Conservation (phyloP, 805 yeast genomes). For the Kluyveromyces dobzhanskii region DNA sequence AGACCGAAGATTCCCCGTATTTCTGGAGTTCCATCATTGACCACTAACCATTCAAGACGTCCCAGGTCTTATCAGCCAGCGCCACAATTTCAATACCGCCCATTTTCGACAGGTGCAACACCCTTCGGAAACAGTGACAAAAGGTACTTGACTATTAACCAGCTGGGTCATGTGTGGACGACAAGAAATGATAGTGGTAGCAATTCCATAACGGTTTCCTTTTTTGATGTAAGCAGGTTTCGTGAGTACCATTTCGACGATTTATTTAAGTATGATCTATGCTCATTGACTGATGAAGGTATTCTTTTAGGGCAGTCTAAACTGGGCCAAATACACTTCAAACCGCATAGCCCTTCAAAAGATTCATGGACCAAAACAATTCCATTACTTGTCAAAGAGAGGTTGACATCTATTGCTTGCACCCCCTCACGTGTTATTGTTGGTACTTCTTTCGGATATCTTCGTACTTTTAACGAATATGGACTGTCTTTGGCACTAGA, state of each 20-base stretch:
- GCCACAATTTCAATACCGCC: conserved; percentile 34
- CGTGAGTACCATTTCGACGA: conserved; percentile 85
- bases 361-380: conserved; percentile 67
- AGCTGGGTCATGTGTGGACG: conserved; percentile 74
- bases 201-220: conserved; percentile 60
- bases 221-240: conserved; percentile 69
- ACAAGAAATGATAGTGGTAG: conserved; percentile 55
- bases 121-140: conserved; percentile 63
- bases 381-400: conserved; percentile 45
- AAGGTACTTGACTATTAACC: conserved; percentile 73
- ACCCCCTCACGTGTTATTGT: conserved; percentile 52
- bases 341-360: conserved; percentile 57
- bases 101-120: conserved; percentile 83
- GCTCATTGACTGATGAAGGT: conserved; percentile 62
- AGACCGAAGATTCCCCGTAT: conserved; percentile 7
- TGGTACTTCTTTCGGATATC: conserved; percentile 69
- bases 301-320: conserved; percentile 48
- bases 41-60: not conserved
- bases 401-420: conserved; percentile 61
- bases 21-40: conserved; percentile 8
- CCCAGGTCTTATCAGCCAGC: not conserved
- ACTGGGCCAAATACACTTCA: conserved; percentile 45
- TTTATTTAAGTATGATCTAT: conserved; percentile 59
- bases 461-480: conserved; percentile 58
- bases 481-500: conserved; percentile 70